Percentiles rank a stretch among this genome's conserved stretches.
Evolutionary conservation across 2,329 filamentous ascomycete genomes (phyloP).

Genomic region (Alternaria ethzedia): DNA sequence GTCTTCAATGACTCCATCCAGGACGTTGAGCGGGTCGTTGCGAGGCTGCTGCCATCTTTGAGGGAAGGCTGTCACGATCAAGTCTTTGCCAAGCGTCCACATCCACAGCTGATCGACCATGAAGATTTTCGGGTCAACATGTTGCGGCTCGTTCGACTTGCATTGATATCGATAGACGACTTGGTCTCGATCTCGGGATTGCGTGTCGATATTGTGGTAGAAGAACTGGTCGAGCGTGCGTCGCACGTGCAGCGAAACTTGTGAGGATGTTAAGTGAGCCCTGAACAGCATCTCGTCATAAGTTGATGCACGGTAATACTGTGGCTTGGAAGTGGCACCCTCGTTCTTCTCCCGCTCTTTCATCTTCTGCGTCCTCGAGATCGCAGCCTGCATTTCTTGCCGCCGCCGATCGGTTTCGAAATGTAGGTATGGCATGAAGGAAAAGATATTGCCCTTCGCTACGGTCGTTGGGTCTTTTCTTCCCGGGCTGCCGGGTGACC

Average conservation of each 20-base stretch:
- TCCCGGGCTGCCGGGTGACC: constrained; percentile 47
- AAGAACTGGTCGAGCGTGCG: constrained; percentile 71
- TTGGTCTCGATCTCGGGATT: constrained; percentile 66
- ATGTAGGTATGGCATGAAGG: constrained; percentile 70
- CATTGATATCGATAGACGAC: constrained; percentile 68
- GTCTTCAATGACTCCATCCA: constrained; percentile 68
- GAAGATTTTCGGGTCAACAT: constrained; percentile 64
- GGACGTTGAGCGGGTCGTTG: constrained; percentile 67
- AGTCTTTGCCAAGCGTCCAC: constrained; percentile 64
- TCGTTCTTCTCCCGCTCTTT: constrained; percentile 29
- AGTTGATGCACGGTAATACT: constrained; percentile 32
- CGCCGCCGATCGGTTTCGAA: constrained; percentile 66
- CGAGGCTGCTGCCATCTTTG: constrained; percentile 66
- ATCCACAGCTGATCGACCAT: constrained; percentile 76
- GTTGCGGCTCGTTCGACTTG: constrained; percentile 37
- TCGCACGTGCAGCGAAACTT: constrained; percentile 62
- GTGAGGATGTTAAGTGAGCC: constrained; percentile 56
- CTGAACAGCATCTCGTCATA: constrained; percentile 57
- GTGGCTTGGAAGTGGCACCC: constrained; percentile 21
- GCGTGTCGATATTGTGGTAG: constrained; percentile 69
- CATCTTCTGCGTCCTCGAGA: constrained; percentile 45
- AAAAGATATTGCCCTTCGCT: constrained; percentile 47
- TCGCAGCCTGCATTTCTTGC: constrained; percentile 64
- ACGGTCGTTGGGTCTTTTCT: constrained; percentile 40
- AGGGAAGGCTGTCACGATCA: constrained; percentile 66